phyloP scores from a whole-genome alignment of 2,329 filamentous ascomycete species.

The Rhynchosporium secalis region DNA sequence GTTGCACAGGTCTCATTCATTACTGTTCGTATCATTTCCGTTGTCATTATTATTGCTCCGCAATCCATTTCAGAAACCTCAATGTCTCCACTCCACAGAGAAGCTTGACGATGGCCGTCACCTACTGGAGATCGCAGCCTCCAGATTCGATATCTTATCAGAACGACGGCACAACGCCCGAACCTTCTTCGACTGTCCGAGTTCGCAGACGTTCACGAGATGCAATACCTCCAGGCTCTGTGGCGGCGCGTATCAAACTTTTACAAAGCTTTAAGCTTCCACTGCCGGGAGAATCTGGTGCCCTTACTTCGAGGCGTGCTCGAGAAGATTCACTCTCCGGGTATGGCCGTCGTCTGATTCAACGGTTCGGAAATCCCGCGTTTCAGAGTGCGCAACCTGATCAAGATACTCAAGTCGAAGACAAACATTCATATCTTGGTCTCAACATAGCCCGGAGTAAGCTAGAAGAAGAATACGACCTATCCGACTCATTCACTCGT shows the following conservation, averaged over 20 bases:
- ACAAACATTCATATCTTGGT: slow-evolving; percentile 38
- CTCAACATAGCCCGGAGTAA: slow-evolving; percentile 30
- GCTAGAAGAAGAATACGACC: slow-evolving; percentile 34
- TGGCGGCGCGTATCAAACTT: slow-evolving; percentile 40
- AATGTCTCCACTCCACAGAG: slow-evolving; percentile 4
- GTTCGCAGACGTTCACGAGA: slow-evolving; percentile 20
- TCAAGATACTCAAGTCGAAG: slow-evolving; percentile 33
- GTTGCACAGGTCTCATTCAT: slow-evolving; percentile 10
- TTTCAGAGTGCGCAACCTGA: slow-evolving; percentile 33
- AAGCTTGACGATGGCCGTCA: slow-evolving; percentile 10
- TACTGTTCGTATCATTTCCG: slow-evolving; percentile 19
- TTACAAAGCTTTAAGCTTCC: slow-evolving; percentile 38
- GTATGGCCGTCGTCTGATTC: slow-evolving; percentile 39
- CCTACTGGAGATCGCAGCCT: slow-evolving; percentile 2
- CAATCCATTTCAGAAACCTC: slow-evolving; percentile 1
- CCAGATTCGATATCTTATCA: background rate
- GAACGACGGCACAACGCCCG: background rate
- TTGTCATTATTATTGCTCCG: slow-evolving; percentile 13
- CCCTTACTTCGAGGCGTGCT: slow-evolving; percentile 32
- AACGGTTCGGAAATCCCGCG: slow-evolving; percentile 32
- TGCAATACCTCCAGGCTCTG: slow-evolving; percentile 40
- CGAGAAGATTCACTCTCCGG: slow-evolving; percentile 34
- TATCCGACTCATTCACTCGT: slow-evolving; percentile 14
- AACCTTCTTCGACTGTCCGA: background rate
- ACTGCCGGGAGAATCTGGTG: slow-evolving; percentile 26